Evolutionary conservation across 2,329 filamentous ascomycete genomes (phyloP).

Genomic region (Tolypocladium amazonense): DNA sequence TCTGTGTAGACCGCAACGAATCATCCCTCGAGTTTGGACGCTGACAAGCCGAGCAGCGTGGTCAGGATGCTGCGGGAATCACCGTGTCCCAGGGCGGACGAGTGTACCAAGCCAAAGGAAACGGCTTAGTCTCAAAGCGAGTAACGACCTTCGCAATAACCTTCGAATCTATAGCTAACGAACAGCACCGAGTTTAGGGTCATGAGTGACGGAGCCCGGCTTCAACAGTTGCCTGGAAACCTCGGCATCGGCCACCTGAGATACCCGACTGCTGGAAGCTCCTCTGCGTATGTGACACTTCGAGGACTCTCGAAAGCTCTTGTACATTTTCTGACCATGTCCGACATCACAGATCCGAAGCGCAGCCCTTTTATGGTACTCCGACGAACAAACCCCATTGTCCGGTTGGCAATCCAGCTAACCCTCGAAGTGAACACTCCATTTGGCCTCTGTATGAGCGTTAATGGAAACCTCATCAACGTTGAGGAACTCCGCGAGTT

Average conservation of each 20-base stretch:
- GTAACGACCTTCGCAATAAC: background rate
- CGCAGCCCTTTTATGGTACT: no score
- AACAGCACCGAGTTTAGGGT: constrained; percentile 31
- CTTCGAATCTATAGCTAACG: no score
- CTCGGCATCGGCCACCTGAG: constrained; percentile 77
- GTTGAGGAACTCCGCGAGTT: constrained; percentile 57
- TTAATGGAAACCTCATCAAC: constrained; percentile 80
- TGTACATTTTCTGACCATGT: no score
- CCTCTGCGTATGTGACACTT: constrained; percentile 26
- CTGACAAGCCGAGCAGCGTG: constrained; percentile 34
- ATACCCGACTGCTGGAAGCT: constrained; percentile 83
- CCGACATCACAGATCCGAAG: no score
- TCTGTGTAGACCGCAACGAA: no score
- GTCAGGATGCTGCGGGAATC: constrained; percentile 84
- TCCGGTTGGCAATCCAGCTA: background rate
- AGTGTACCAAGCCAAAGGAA: constrained; percentile 83
- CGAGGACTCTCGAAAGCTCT: background rate
- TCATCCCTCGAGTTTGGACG: no score
- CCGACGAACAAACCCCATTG: background rate
- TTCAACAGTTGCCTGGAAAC: constrained; percentile 48
- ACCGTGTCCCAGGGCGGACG: constrained; percentile 61
- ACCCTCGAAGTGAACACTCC: no score
- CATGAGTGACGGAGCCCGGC: constrained; percentile 70
- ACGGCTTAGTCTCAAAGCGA: constrained; percentile 52
- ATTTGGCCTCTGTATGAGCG: no score